Conservation (phyloP, 345 rosid species). For the Citrus mangshanensis region DNA sequence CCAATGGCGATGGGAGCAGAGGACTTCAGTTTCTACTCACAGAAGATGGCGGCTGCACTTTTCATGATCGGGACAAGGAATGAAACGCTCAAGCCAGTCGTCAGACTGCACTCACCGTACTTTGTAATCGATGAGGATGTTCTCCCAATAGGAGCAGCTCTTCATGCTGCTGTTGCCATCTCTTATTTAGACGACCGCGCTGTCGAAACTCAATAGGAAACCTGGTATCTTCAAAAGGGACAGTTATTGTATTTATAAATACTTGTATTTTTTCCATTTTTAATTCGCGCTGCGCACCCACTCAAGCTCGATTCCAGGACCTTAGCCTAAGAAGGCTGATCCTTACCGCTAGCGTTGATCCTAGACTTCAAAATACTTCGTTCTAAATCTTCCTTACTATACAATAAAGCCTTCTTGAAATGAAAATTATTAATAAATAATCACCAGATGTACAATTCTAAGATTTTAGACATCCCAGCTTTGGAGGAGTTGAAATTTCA, state of each 20-base stretch:
- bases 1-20: conserved; percentile 51
- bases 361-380: neutral
- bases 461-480: neutral
- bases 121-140: conserved; percentile 46
- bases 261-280: too few species aligned
- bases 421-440: neutral
- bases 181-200: conserved; percentile 35
- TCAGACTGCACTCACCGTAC: conserved; percentile 36
- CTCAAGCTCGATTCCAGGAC: too few species aligned
- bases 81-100: conserved; percentile 4
- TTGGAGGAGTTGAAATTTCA: neutral
- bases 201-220: neutral
- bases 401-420: neutral
- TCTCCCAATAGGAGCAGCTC: conserved; percentile 56
- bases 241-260: neutral
- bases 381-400: neutral
- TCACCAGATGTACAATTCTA: neutral
- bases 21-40: conserved; percentile 58
- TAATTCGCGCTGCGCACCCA: too few species aligned
- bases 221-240: neutral
- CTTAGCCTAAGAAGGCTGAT: too few species aligned
- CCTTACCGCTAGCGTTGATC: too few species aligned
- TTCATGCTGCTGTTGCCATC: conserved; percentile 55
- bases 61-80: conserved; percentile 36
- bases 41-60: conserved; percentile 43